Evolutionary conservation across 2,329 filamentous ascomycete species (phyloP).

Genomic region (Microcera coccophila): DNA sequence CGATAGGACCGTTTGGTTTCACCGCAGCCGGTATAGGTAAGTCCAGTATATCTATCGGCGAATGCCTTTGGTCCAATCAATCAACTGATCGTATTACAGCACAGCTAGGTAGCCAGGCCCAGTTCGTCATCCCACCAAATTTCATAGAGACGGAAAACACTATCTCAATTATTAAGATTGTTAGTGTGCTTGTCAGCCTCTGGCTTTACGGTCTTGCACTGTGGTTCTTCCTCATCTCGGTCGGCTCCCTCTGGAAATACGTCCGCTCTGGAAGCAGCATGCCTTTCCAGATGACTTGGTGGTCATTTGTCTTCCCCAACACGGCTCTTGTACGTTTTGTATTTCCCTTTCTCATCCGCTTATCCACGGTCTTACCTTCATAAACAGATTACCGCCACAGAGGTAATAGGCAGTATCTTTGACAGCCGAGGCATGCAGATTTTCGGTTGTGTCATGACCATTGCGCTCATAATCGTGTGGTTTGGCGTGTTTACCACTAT

Average conservation of each 20-base stretch:
- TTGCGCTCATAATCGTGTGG: slow-evolving; percentile 65
- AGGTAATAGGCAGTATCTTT: slow-evolving; percentile 63
- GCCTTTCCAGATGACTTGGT: slow-evolving; percentile 82
- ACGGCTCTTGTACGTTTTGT: slow-evolving; percentile 55
- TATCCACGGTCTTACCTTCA: background rate
- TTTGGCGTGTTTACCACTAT: slow-evolving; percentile 65
- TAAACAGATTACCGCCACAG: slow-evolving; percentile 61
- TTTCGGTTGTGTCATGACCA: slow-evolving; percentile 64
- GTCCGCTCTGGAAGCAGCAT: slow-evolving; percentile 54
- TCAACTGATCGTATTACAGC: slow-evolving; percentile 25
- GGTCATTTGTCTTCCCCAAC: slow-evolving; percentile 77
- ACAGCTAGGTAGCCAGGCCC: slow-evolving; percentile 42
- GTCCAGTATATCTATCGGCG: no score
- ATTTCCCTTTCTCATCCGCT: background rate
- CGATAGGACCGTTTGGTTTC: slow-evolving; percentile 68
- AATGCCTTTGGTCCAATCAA: background rate
- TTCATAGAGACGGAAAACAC: slow-evolving; percentile 42
- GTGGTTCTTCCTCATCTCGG: slow-evolving; percentile 79
- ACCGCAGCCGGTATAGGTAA: slow-evolving; percentile 43
- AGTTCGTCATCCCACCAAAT: slow-evolving; percentile 40
- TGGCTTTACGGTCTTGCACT: slow-evolving; percentile 82
- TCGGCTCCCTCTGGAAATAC: slow-evolving; percentile 71
- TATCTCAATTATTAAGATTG: slow-evolving; percentile 42
- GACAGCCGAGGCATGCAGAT: slow-evolving; percentile 58
- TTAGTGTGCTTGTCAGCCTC: slow-evolving; percentile 60